Evolutionary conservation across 148 eudicot genomes (phyloP), one percentile per base, ranked within the genome.

Genomic region (Drosera capensis): DNA sequence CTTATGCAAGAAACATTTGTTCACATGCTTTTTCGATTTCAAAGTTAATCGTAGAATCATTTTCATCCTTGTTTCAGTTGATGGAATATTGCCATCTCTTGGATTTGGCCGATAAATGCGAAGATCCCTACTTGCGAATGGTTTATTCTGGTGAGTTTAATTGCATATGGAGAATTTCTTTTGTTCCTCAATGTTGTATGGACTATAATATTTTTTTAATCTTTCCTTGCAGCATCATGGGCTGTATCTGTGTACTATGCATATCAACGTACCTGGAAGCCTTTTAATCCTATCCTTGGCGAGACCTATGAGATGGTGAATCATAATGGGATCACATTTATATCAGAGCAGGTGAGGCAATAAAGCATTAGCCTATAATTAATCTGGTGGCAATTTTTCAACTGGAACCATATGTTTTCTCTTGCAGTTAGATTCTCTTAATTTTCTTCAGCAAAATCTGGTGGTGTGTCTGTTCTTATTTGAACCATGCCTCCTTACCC

Each of bases 271-370:
- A 80, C 95, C 46, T 90, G 99, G 99, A 90, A 90, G 81, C 99
- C 99, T 16, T 90, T 90, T 49, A 90, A 90, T 64, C 99, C 99
- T 48, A 85, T 90, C 63, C 95, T 90, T 56, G 99, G 99, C 41
- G 99, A 90, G 67, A 90, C 97, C 24, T 90, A 80, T 71, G 95
- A 90, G 66, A 49, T 90, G 82, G 75, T 64, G 43, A 84, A 90
- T 75, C 93, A 90, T 53, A 77, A 68, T 37, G 95, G 97, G 40
- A 70, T 90, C 37, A 68, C 72, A 44, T 90, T 90, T 63, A 58
- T 90, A 19, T 56, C 97, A 39, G 97, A 90, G 62, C 97, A 90
- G 82, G 97, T 90, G 45, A 55, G 56, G 55, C 7, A 17, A 12
- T 16, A 20, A 13, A 43, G 13, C 43, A 39, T 8, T 14, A 17